Conservation (phyloP, 495 filamentous ascomycete species). For the Symbiotaphrina buchneri region DNA sequence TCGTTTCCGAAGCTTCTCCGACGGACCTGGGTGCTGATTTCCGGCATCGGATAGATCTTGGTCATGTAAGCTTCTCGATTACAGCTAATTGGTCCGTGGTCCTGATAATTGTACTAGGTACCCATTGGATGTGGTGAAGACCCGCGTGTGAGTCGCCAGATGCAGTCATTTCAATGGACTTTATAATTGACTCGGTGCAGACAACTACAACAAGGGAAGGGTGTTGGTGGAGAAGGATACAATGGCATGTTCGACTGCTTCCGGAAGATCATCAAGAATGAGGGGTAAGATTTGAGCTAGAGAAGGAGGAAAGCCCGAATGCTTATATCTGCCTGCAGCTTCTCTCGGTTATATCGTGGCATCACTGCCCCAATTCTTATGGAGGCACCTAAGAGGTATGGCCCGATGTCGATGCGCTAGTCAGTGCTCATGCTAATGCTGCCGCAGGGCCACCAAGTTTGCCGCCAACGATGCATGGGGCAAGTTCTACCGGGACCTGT, state of each 20-base stretch:
- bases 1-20: too few species aligned
- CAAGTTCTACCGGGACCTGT: slow-evolving; percentile 63
- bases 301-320: too few species aligned
- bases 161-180: not conserved
- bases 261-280: slow-evolving; percentile 80
- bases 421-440: not conserved
- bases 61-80: slow-evolving; percentile 5
- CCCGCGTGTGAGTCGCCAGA: slow-evolving; percentile 50
- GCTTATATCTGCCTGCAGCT: slow-evolving; percentile 25
- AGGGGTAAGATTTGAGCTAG: slow-evolving; percentile 39
- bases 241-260: slow-evolving; percentile 97
- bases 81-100: slow-evolving; percentile 12
- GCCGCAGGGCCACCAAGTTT: slow-evolving; percentile 72
- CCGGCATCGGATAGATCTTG: slow-evolving; percentile 5
- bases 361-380: slow-evolving; percentile 92
- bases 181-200: slow-evolving; percentile 18
- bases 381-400: slow-evolving; percentile 80
- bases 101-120: slow-evolving; percentile 38
- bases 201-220: slow-evolving; percentile 59
- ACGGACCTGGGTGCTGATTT: not conserved
- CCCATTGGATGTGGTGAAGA: slow-evolving; percentile 95
- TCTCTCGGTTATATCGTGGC: slow-evolving; percentile 81
- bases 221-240: slow-evolving; percentile 54
- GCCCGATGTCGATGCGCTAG: too few species aligned
- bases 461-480: slow-evolving; percentile 98